Evolutionary conservation across 345 rosid genomes (phyloP), one percentile per base, ranked within the genome.

Genomic region (Eucalyptus pauciflora): DNA sequence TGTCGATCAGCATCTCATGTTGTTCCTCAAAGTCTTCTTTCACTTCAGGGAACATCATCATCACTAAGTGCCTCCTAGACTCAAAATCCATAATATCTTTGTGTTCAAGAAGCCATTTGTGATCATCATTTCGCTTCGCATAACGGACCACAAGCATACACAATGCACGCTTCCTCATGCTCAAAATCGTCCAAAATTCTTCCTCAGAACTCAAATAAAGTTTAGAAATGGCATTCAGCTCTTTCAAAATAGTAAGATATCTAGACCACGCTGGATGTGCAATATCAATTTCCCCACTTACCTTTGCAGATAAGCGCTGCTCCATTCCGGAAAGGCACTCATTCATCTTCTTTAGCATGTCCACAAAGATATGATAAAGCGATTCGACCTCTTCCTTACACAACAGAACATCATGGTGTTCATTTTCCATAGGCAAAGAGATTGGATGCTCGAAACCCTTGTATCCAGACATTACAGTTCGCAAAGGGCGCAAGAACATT

Each of bases 1-100:
- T 94, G 90, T 98, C 99, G 89, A 98, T 98, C 71, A 97, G 98
- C 99, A 98, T 98, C 95, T 98, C 99, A 50, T 95, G 96, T 92
- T 95, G 93, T 91, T 97, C 99, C 29, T 56, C 62, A 88, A 92
- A 96, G 56, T 97, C 99, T 91, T 98, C 99, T 94, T 93, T 97
- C 71, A 93, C 93, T 87, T 97, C 98, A 69, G 96, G 98, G 88
- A 98, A 95, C 97, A 97, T 91, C 93, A 96, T 90, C 99, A 97
- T 93, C 86, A 92, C 94, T 93, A 98, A 93, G 95, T 93, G 98
- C 92, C 97, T 95, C 92, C 99, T 94, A 45, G 95, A 94, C 89
- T 96, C 97, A 95, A 95, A 98, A 92, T 95, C 91, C 43, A 96
- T 95, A 31, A 96, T 95, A 86, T 96, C 98, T 94, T 91, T 98